Evolutionary conservation across 352 stramenopile species (phyloP).

Genomic region (Detonula confervacea): DNA sequence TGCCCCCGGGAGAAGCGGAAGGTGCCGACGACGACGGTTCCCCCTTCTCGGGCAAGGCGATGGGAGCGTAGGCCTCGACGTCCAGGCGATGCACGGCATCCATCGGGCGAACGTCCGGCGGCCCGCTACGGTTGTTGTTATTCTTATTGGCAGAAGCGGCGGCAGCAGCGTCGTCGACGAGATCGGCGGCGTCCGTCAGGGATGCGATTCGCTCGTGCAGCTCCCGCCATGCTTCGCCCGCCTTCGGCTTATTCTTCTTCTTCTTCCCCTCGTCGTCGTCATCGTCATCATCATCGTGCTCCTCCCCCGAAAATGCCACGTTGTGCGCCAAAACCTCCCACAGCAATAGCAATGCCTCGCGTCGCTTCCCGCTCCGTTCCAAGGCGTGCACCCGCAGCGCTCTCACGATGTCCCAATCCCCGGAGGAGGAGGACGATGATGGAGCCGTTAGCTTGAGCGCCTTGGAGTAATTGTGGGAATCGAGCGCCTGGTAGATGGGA

Average conservation of each 20-base stretch:
- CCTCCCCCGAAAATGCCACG: no score
- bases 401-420: constrained; percentile 37
- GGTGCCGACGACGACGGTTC: background rate
- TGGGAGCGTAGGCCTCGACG: background rate
- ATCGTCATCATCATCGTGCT: background rate
- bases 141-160: no score
- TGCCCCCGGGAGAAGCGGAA: background rate
- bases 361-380: constrained; percentile 53
- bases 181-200: constrained; percentile 24
- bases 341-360: constrained; percentile 55
- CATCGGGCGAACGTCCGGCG: constrained; percentile 37
- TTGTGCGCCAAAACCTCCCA: constrained; percentile 49
- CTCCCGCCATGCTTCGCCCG: constrained; percentile 14
- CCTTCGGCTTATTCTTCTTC: background rate
- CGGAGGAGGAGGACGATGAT: background rate
- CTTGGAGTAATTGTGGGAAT: constrained; percentile 67
- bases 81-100: constrained; percentile 48
- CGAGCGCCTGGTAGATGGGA: constrained; percentile 74
- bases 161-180: constrained; percentile 29
- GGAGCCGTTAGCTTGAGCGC: constrained; percentile 70
- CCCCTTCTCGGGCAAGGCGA: background rate
- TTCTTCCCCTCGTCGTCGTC: background rate
- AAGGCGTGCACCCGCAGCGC: constrained; percentile 69
- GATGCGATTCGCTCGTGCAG: constrained; percentile 29
- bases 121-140: no score